A percentile compares a stretch with the other conserved stretches of the same genome.
Evolutionary conservation across 768 basidiomycete species (phyloP).

Genomic region (Suillus placidus): DNA sequence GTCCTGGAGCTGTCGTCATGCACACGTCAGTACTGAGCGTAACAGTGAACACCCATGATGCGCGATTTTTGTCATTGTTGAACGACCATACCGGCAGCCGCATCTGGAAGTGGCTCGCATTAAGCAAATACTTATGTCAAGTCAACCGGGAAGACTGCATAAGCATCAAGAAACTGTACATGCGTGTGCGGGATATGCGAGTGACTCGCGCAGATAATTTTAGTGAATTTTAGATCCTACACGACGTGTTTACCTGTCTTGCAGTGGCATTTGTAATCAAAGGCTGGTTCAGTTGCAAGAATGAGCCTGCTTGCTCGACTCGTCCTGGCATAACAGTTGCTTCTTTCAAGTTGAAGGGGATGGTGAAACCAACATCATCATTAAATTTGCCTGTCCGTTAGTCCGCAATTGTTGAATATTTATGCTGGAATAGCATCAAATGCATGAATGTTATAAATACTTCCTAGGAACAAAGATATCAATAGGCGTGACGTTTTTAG

Average conservation of each 20-base stretch:
- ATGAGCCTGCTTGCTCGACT: background rate
- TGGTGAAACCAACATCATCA: background rate
- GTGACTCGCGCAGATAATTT: no score
- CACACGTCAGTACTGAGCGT: no score
- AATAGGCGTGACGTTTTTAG: background rate
- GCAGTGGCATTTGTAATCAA: background rate
- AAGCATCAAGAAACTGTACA: background rate
- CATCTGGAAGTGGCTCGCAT: no score
- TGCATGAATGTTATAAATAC: background rate
- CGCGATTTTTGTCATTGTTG: no score
- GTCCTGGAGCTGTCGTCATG: no score
- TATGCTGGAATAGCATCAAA: background rate
- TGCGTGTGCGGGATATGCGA: background rate
- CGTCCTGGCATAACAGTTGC: no score
- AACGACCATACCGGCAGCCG: no score
- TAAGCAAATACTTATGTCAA: no score
- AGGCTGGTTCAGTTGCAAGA: background rate
- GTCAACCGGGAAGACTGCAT: background rate
- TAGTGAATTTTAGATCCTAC: background rate
- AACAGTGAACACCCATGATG: no score
- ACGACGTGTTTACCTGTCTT: background rate
- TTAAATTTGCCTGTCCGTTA: background rate
- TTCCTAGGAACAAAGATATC: background rate
- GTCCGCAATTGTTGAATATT: background rate
- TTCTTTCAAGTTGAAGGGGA: background rate